These are phyloP conservation scores for Sporothrix schenckii DNA, from an alignment of 2,329 filamentous ascomycete species.

Conservation along the genomic window DNA sequence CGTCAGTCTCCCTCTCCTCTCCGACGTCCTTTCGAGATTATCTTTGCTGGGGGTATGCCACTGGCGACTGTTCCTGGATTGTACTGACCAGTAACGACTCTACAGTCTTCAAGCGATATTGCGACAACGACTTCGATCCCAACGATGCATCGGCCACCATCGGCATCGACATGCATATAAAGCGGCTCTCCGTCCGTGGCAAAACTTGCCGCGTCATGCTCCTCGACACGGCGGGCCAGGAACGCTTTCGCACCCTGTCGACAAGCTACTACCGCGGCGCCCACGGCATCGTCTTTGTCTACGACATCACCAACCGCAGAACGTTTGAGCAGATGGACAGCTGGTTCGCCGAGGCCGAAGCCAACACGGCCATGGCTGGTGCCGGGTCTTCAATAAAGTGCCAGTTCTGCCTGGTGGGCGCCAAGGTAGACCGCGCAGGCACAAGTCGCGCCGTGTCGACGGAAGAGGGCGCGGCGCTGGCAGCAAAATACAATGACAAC, in stretches of 20 bases:
- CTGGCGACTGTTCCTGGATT: background rate
- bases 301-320: constrained; percentile 53
- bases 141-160: constrained; percentile 59
- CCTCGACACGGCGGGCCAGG: constrained; percentile 56
- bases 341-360: constrained; percentile 59
- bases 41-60: background rate
- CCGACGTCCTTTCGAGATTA: background rate
- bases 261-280: constrained; percentile 56
- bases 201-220: constrained; percentile 57
- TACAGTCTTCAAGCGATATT: constrained; percentile 58
- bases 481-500: constrained; percentile 47
- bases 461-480: constrained; percentile 54
- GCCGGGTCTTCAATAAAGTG: background rate
- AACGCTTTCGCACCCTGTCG: constrained; percentile 55
- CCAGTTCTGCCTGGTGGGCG: constrained; percentile 47
- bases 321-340: constrained; percentile 56
- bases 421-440: constrained; percentile 54
- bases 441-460: constrained; percentile 49
- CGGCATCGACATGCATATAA: constrained; percentile 62
- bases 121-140: constrained; percentile 60
- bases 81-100: background rate
- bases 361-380: constrained; percentile 47
- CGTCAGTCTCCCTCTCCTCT: constrained; percentile 45
- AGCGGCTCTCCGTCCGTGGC: constrained; percentile 56
- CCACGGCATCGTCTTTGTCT: constrained; percentile 54